phyloP scores from a whole-genome alignment of 306 rosid genomes.

The Quercus bicolor region DNA sequence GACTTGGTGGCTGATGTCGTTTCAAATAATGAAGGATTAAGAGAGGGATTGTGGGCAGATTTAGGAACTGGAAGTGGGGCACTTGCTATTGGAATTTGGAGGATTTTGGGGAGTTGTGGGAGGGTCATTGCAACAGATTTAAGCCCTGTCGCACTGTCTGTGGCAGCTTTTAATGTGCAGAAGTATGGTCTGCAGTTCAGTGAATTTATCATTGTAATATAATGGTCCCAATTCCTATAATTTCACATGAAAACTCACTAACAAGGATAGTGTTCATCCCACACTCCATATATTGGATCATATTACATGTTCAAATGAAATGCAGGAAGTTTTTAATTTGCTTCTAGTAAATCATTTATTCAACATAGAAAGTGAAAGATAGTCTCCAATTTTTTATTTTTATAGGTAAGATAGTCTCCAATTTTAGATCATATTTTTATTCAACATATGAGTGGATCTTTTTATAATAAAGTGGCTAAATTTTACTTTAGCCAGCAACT shows the following conservation, averaged over 20 bases:
- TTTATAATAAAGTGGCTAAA: no score
- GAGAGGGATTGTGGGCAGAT: no score
- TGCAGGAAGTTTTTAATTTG: neutral
- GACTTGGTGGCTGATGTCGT: no score
- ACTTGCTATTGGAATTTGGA: no score
- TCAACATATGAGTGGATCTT: no score
- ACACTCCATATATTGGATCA: neutral
- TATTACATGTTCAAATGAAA: neutral
- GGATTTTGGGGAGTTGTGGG: no score
- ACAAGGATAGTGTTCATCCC: neutral
- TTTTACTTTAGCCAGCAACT: no score
- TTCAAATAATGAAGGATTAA: no score
- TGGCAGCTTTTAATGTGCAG: no score
- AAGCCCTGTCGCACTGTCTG: no score
- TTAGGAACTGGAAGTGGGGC: no score
- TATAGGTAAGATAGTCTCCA: neutral
- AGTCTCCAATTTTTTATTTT: neutral
- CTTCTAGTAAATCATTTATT: neutral
- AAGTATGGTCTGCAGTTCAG: conserved; percentile 86
- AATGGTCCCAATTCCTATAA: neutral
- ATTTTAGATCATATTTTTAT: neutral
- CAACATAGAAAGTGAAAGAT: neutral
- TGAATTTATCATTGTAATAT: neutral
- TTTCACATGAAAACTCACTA: neutral
- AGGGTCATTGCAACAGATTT: no score